These are phyloP conservation scores for Phallus indusiatus DNA, from an alignment of 768 basidiomycete genomes.

Conservation along the genomic window DNA sequence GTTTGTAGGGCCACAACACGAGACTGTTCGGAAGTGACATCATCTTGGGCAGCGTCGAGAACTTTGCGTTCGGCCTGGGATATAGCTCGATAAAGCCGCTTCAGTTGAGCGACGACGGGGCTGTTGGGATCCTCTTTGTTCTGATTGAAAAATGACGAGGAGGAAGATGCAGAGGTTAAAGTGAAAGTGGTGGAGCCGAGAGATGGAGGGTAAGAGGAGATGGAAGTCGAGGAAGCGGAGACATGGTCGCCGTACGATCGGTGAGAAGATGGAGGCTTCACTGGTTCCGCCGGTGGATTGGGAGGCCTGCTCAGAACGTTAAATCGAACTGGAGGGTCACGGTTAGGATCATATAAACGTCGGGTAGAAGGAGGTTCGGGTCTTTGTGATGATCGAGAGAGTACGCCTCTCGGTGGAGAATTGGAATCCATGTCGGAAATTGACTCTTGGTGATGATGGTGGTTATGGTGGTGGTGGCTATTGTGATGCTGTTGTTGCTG, in stretches of 20 bases:
- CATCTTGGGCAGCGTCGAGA: conserved; percentile 49
- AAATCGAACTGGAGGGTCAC: conserved; percentile 89
- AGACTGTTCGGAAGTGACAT: conserved; percentile 31
- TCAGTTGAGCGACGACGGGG: conserved; percentile 65
- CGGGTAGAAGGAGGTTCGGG: conserved; percentile 21
- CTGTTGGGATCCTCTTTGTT: conserved; percentile 40
- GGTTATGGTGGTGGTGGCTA: no score
- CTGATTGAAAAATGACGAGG: conserved; percentile 59
- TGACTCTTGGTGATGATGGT: conserved; percentile 29
- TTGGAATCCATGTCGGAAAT: conserved; percentile 49
- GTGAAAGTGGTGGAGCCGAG: conserved; percentile 15
- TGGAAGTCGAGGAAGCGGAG: conserved; percentile 64
- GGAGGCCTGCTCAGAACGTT: conserved; percentile 47
- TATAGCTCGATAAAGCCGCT: conserved; percentile 76
- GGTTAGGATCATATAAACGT: conserved; percentile 80
- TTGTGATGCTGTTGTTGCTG: conserved; percentile 17
- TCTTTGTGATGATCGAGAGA: conserved; percentile 25
- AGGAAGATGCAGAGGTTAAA: conserved; percentile 22
- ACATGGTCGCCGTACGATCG: conserved; percentile 65
- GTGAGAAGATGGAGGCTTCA: conserved; percentile 40
- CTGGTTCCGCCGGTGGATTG: conserved; percentile 17
- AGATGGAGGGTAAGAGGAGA: conserved; percentile 38
- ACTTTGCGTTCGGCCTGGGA: conserved; percentile 71
- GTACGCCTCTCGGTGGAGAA: conserved; percentile 26
- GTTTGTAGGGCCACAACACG: conserved; percentile 27